These are phyloP conservation scores for Gnaphalium uliginosum DNA, from an alignment of 129 eudicot genomes.

Conservation along the genomic window DNA sequence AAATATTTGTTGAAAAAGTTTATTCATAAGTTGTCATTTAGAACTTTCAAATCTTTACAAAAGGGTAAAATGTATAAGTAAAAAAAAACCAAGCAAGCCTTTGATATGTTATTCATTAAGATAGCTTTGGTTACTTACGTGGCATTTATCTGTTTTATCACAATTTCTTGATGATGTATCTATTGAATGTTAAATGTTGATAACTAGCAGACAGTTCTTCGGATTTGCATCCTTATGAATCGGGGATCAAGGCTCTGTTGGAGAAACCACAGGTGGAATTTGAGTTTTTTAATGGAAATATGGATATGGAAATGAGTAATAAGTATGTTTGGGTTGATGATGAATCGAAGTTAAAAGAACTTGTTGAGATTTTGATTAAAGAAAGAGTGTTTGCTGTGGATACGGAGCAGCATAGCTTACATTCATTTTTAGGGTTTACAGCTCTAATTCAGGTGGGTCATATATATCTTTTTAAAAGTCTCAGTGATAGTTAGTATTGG, in stretches of 20 bases:
- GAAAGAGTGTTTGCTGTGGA: conserved; percentile 81
- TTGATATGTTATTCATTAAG: background rate
- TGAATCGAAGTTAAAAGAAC: conserved; percentile 57
- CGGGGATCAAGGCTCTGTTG: conserved; percentile 51
- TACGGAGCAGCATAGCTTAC: conserved; percentile 88
- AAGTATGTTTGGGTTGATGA: conserved; percentile 67
- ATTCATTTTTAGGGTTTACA: conserved; percentile 86
- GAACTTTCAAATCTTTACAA: background rate
- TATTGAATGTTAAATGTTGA: conserved; percentile 13
- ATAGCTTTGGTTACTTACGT: background rate
- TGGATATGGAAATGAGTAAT: conserved; percentile 41
- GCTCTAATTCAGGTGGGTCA: conserved; percentile 75
- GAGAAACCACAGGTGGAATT: conserved; percentile 41
- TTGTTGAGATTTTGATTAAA: conserved; percentile 62
- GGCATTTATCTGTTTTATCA: background rate
- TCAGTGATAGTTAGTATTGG: conserved; percentile 3
- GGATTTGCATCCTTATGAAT: conserved; percentile 70
- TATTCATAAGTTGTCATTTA: background rate
- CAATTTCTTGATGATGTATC: conserved; percentile 15
- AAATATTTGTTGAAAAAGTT: no score
- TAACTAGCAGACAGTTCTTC: conserved; percentile 35
- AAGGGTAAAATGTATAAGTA: background rate
- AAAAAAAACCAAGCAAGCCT: background rate
- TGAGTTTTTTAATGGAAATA: conserved; percentile 30
- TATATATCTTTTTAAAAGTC: background rate